Conservation (phyloP, 108 stramenopile species). For the Hondaea fermentalgiana region DNA sequence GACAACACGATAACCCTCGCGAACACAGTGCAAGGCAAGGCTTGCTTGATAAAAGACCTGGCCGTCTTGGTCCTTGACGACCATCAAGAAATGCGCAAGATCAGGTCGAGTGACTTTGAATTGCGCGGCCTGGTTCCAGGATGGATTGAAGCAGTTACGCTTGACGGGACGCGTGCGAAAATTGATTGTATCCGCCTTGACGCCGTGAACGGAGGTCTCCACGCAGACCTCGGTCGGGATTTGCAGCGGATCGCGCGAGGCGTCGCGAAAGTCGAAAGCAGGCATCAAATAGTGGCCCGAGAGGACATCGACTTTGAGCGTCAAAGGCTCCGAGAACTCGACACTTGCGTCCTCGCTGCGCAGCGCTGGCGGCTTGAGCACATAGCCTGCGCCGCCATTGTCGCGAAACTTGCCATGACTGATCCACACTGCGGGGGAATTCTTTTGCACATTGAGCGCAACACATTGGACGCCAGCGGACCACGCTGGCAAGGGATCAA, state of each 20-base stretch:
- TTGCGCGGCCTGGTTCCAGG: slow-evolving; percentile 20
- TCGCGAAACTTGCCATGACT: slow-evolving; percentile 37
- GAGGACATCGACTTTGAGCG: background rate
- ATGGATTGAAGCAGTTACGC: slow-evolving; percentile 54
- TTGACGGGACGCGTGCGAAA: slow-evolving; percentile 16
- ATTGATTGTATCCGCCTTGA: background rate
- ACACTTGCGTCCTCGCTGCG: background rate
- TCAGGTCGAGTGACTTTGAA: slow-evolving; percentile 24
- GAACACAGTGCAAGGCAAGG: background rate
- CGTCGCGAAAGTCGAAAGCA: slow-evolving; percentile 31
- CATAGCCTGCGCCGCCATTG: slow-evolving; percentile 74
- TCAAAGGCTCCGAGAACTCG: background rate
- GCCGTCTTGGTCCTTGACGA: slow-evolving; percentile 34
- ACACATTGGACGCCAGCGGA: slow-evolving; percentile 43
- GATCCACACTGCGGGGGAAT: slow-evolving; percentile 30
- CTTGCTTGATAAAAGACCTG: background rate
- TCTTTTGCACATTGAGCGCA: slow-evolving; percentile 50
- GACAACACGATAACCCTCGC: background rate
- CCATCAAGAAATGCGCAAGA: slow-evolving; percentile 33
- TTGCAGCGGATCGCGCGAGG: slow-evolving; percentile 43
- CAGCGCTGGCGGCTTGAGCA: slow-evolving; percentile 63
- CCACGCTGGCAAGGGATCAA: slow-evolving; percentile 36
- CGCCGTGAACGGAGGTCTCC: slow-evolving; percentile 11
- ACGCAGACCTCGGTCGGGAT: slow-evolving; percentile 26
- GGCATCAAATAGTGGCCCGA: slow-evolving; percentile 33